Evolutionary conservation across 192 early-diverging fungal genomes (phyloP), one percentile per base, ranked within the genome.

Genomic region (Entomortierella beljakovae): DNA sequence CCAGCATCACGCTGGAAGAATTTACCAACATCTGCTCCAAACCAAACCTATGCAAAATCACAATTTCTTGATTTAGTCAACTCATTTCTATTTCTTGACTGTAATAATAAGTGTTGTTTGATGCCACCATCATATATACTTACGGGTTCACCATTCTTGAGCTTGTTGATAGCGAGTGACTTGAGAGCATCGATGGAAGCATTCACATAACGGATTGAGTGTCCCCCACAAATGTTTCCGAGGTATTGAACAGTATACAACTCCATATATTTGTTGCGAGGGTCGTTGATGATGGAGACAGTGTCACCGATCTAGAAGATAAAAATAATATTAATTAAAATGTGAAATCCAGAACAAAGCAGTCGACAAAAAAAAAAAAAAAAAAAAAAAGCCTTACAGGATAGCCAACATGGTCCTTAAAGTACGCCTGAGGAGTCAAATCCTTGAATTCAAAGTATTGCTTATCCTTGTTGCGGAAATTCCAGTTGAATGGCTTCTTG

Each of bases 1-100:
- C 88, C 93, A 50, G 84, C 82, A 42, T 71, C 66, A 25, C 81
- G 70, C 20, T 88, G 75, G 29, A 76, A 64, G 67, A 86, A 89
- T 76, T 94, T 86, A 57, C 91, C 91, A 31, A 93, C 91, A 79
- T 94, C 92, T 31, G 89, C 89, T 5, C 92, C 91, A 60, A 94
- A 93, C 92, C 92, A 94, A 26, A 93, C 72, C 72, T 76, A 57
- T 11, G 37, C 37, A 40, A 40, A n/a, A n/a, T n/a, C n/a, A n/a
- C n/a, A n/a, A n/a, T n/a, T n/a, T n/a, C n/a, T n/a, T n/a, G n/a
- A n/a, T n/a, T n/a, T n/a, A n/a, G n/a, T n/a, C n/a, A n/a, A n/a
- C n/a, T n/a, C n/a, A n/a, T n/a, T n/a, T n/a, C n/a, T n/a, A n/a
- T n/a, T n/a, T n/a, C n/a, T n/a, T n/a, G n/a, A n/a, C n/a, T n/a